Evolutionary conservation across 2,329 filamentous ascomycete genomes (phyloP).

Genomic region (Fusarium udum): DNA sequence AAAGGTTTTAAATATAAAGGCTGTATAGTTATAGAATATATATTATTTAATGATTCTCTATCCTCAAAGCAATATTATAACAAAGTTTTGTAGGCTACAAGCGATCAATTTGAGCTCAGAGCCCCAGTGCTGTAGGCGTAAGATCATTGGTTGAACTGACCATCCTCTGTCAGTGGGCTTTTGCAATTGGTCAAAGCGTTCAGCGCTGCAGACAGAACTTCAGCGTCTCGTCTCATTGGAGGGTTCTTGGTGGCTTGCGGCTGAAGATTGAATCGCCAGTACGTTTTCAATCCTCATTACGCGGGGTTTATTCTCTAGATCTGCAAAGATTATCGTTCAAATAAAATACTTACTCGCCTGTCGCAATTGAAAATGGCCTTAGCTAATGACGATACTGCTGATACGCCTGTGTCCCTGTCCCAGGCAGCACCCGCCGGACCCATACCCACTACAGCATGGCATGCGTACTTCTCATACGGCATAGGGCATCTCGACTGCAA

Average conservation of each 20-base stretch:
- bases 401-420: not conserved
- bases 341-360: not conserved
- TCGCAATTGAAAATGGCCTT: not conserved
- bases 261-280: not conserved
- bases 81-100: no score
- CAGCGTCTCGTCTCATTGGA: not conserved
- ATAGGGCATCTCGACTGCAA: not conserved
- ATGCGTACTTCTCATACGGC: not conserved
- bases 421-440: not conserved
- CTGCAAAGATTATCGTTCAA: no score
- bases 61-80: no score
- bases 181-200: not conserved
- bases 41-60: accelerated
- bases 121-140: no score
- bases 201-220: not conserved
- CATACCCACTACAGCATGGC: not conserved
- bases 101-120: no score
- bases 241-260: not conserved
- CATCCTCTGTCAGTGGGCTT: no score
- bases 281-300: not conserved
- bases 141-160: no score
- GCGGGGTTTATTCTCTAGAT: not conserved
- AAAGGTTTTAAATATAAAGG: no score
- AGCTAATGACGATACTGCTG: not conserved
- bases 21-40: no score